Conservation (phyloP, 129 eudicot genomes). For the Helianthus annuus region HanXRQr2.0-SUNRISE NC_035446.2:153095651-153096150, state of each 20-base stretch:
- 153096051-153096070: slow-evolving; percentile 9
- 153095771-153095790: slow-evolving; percentile 22
- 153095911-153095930: slow-evolving; percentile 22
- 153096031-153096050: not conserved
- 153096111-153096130: too few relatives aligned
- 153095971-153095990: not conserved
- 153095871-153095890: slow-evolving; percentile 10
- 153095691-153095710: slow-evolving; percentile 18
- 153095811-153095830: slow-evolving; percentile 3
- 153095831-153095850: not conserved
- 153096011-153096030: not conserved
- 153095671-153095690: slow-evolving; percentile 18
- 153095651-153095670: slow-evolving; percentile 36
- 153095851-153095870: slow-evolving; percentile 3
- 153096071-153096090: too few relatives aligned
- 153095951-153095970: slow-evolving; percentile 16
- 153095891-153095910: slow-evolving; percentile 1
- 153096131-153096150: not conserved
- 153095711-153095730: not conserved
- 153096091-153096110: too few relatives aligned
- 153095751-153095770: slow-evolving; percentile 17
- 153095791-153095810: not conserved
- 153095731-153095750: not conserved
- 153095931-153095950: slow-evolving; percentile 22
- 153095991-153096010: not conserved